Evolutionary conservation across 2,329 filamentous ascomycete genomes (phyloP).

Genomic region (Botryotinia narcissicola): DNA sequence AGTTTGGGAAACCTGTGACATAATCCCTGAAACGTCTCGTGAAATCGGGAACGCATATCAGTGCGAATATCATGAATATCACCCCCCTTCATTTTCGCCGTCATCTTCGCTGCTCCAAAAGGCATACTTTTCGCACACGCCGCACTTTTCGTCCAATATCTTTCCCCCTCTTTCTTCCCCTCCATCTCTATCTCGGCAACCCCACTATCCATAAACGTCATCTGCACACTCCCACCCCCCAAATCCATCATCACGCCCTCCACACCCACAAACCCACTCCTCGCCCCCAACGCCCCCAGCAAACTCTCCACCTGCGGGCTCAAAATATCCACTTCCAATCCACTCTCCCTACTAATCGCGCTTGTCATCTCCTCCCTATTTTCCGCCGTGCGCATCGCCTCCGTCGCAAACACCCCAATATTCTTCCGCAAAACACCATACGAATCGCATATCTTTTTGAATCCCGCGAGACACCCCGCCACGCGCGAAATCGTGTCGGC

Average conservation of each 20-base stretch:
- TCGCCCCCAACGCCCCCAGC: conserved; percentile 79
- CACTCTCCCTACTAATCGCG: conserved; percentile 61
- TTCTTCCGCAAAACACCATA: conserved; percentile 65
- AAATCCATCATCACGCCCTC: conserved; percentile 82
- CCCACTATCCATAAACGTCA: conserved; percentile 55
- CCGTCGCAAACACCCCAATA: conserved; percentile 78
- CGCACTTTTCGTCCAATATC: conserved; percentile 55
- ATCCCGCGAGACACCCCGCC: conserved; percentile 63
- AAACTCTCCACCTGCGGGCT: conserved; percentile 78
- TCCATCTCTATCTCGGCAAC: conserved; percentile 23
- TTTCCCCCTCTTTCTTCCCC: conserved; percentile 20
- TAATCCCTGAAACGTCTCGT: conserved; percentile 56
- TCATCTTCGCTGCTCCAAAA: conserved; percentile 59
- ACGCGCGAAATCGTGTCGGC: conserved; percentile 62
- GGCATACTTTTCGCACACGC: conserved; percentile 56
- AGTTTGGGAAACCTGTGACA: conserved; percentile 46
- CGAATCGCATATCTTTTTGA: conserved; percentile 66
- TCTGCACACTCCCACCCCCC: conserved; percentile 69
- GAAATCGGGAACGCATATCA: conserved; percentile 53
- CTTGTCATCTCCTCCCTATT: conserved; percentile 69
- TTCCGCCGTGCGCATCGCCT: conserved; percentile 77
- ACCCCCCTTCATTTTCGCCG: conserved; percentile 44
- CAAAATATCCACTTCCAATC: conserved; percentile 69
- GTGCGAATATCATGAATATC: conserved; percentile 1
- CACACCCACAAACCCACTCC: conserved; percentile 69